A percentile compares a stretch with the other conserved stretches of the same genome.
Conservation (phyloP, 371 early-diverging fungal genomes). For the Batrachochytrium dendrobatidis region DNA sequence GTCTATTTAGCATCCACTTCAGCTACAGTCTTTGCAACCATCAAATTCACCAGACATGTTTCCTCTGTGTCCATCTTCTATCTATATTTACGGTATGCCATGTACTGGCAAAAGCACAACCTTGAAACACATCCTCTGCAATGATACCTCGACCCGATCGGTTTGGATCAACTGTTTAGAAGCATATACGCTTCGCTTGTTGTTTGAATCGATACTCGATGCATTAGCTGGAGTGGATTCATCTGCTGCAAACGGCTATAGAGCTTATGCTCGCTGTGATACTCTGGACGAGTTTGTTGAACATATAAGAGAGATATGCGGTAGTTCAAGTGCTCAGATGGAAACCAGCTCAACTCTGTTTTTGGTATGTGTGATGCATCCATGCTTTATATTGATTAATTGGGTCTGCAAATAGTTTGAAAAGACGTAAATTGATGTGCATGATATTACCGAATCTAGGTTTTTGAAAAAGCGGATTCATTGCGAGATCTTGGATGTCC, state of each 20-base stretch:
- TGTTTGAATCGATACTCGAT: constrained; percentile 67
- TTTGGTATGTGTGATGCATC: background rate
- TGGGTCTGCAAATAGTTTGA: background rate
- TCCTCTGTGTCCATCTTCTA: no score
- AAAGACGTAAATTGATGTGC: background rate
- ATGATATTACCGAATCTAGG: constrained; percentile 16
- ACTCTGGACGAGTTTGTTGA: constrained; percentile 60
- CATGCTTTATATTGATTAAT: background rate
- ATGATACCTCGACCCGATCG: constrained; percentile 16
- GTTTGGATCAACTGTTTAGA: constrained; percentile 67
- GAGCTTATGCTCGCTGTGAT: constrained; percentile 50
- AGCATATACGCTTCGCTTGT: constrained; percentile 60
- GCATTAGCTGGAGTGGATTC: constrained; percentile 42
- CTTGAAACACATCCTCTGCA: no score
- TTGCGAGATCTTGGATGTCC: constrained; percentile 61
- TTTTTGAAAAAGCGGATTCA: constrained; percentile 76
- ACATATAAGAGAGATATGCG: constrained; percentile 9
- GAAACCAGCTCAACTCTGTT: background rate
- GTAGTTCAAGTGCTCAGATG: background rate
- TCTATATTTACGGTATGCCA: no score
- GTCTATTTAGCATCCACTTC: no score
- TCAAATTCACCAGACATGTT: no score
- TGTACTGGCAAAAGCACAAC: no score
- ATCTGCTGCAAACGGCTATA: constrained; percentile 31
- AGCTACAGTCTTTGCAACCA: no score